Base-by-base conservation (phyloP, 148 eudicot species). In the Rhododendron ovatum region DNA sequence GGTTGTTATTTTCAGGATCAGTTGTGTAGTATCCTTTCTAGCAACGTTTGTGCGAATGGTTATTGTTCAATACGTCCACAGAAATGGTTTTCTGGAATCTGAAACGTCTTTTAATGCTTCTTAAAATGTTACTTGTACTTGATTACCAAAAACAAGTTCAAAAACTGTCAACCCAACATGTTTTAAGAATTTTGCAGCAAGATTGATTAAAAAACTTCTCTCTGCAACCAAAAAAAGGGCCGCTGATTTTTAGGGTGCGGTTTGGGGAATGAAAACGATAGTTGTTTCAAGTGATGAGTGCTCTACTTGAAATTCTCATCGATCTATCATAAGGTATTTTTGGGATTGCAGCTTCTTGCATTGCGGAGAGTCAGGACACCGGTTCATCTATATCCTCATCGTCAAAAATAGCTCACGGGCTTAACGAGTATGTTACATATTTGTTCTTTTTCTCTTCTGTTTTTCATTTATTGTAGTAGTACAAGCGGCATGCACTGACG, bases 351-450 rank as follows among this genome's bases (percentile, higher is more conserved):
- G 92, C 86, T 71, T 90, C 96, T 77, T 93, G 91, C 87, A 81
- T 87, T 69, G 94, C 90, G 24, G 96, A 95, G 86, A 89, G 86
- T 78, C 96, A 91, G 87, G 96, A 95, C 83, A 91, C 94, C 13
- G 92, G 87, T 83, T 92, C 95, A 61, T 92, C 94, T 50, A 82
- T 93, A 84, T 89, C 95, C 81, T 81, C 92, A 14, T 88, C 98
- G 48, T 88, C 98, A 83, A 90, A 88, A 91, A 85, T 88, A 24
- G 89, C 94, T 63, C 98, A 93, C 84, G 96, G 93, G 82, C 82
- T 89, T 84, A 93, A 89, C 24, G 96, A 95, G 98, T 95, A 93
- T 79, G 91, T 88, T 75, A 79, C 61, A 2, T 74, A 8, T 69
- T 43, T 28, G 43, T 59, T 76, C 22, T 17, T 51, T 50, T 55